A percentile compares a stretch with the other conserved stretches of the same genome.
Conservation (phyloP, 768 basidiomycete species). For the Lactifluus pinguis region DNA sequence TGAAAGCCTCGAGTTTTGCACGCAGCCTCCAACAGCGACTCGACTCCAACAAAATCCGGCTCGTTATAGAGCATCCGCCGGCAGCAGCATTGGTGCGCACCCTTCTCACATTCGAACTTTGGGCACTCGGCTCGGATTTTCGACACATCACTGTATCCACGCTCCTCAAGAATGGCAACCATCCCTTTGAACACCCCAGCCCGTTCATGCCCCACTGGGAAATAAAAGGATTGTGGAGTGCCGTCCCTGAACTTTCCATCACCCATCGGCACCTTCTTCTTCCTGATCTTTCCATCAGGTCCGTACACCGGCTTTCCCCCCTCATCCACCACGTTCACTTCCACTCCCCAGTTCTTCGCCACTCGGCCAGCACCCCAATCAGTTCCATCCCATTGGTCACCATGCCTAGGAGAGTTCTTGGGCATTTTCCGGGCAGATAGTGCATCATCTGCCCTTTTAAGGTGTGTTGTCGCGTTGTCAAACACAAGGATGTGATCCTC, state of each 20-base stretch:
- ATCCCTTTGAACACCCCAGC: too few species aligned
- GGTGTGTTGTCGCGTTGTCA: not conserved
- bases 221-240: too few species aligned
- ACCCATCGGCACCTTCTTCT: not conserved
- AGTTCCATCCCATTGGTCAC: not conserved
- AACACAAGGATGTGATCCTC: not conserved
- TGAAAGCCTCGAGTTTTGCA: not conserved
- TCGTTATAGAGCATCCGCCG: too few species aligned
- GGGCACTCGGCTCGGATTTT: not conserved
- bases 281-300: not conserved
- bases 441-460: not conserved
- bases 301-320: not conserved
- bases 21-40: not conserved
- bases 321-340: not conserved
- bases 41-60: not conserved
- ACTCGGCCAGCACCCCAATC: not conserved
- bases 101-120: not conserved
- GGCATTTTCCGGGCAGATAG: not conserved
- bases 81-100: too few species aligned
- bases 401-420: not conserved
- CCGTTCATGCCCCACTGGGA: too few species aligned
- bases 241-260: not conserved
- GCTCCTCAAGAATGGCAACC: too few species aligned
- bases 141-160: not conserved
- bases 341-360: not conserved